Evolutionary conservation across 2,329 filamentous ascomycete genomes (phyloP).

Genomic region (Phoma sp.): DNA sequence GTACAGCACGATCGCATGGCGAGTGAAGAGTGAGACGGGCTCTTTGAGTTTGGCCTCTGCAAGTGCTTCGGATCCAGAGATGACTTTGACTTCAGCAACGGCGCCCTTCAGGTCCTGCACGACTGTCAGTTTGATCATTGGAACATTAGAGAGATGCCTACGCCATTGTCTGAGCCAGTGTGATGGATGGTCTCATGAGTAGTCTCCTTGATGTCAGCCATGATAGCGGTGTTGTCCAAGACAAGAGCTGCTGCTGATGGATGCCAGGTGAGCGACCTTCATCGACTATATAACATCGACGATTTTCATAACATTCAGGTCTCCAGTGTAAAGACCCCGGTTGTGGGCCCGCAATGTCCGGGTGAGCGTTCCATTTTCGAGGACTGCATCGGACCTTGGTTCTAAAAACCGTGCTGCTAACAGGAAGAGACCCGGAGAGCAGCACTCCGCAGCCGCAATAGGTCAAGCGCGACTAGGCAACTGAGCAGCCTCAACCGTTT

Average conservation of each 20-base stretch:
- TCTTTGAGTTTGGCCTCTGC: slow-evolving; percentile 63
- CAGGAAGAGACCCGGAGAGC: slow-evolving; percentile 4
- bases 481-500: slow-evolving; percentile 8
- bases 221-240: slow-evolving; percentile 16
- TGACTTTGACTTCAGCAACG: slow-evolving; percentile 51
- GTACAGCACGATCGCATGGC: slow-evolving; percentile 30
- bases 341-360: slow-evolving; percentile 20
- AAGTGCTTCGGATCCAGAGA: slow-evolving; percentile 61
- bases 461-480: slow-evolving; percentile 4
- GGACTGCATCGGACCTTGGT: slow-evolving; percentile 12
- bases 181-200: slow-evolving; percentile 14
- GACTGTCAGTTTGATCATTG: neutral
- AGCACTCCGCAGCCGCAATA: slow-evolving; percentile 4
- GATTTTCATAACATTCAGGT: slow-evolving; percentile 6
- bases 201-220: slow-evolving; percentile 24
- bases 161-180: slow-evolving; percentile 22
- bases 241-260: slow-evolving; percentile 18
- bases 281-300: slow-evolving; percentile 22
- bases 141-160: slow-evolving; percentile 5
- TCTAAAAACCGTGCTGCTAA: slow-evolving; percentile 18
- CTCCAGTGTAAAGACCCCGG: slow-evolving; percentile 15
- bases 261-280: slow-evolving; percentile 7
- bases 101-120: slow-evolving; percentile 19
- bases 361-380: slow-evolving; percentile 16
- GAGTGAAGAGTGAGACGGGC: slow-evolving; percentile 44